Evolutionary conservation across 2,329 filamentous ascomycete genomes (phyloP).

Genomic region (Herpotrichia juniperi): DNA sequence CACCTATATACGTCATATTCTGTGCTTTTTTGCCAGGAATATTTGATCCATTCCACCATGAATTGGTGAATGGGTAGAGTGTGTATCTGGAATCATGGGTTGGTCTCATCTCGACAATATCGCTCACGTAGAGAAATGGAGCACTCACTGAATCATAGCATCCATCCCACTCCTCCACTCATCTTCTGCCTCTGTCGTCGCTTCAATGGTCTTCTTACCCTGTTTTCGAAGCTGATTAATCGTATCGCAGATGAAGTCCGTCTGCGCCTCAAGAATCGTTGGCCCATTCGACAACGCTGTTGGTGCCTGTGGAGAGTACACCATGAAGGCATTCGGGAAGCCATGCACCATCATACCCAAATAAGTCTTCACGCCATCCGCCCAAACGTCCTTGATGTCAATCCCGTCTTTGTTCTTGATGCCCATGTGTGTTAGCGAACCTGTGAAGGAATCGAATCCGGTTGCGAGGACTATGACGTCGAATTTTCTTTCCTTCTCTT

Average conservation of each 20-base stretch:
- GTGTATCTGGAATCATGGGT: too few species aligned
- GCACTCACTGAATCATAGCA: constrained; percentile 26
- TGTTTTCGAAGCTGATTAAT: constrained; percentile 39
- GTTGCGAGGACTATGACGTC: constrained; percentile 59
- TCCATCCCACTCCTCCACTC: constrained; percentile 47
- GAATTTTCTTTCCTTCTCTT: constrained; percentile 56
- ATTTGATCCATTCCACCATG: constrained; percentile 51
- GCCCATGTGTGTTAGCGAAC: constrained; percentile 40
- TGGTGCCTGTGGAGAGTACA: constrained; percentile 52
- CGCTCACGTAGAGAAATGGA: not conserved
- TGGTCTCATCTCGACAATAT: too few species aligned
- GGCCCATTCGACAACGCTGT: constrained; percentile 54
- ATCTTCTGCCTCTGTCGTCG: constrained; percentile 45
- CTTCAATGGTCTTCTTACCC: constrained; percentile 31
- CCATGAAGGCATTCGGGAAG: constrained; percentile 47
- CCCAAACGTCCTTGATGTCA: constrained; percentile 45
- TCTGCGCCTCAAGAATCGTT: constrained; percentile 48
- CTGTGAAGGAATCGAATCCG: constrained; percentile 51
- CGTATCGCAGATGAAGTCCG: constrained; percentile 46
- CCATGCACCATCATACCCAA: constrained; percentile 48
- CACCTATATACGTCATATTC: constrained; percentile 47
- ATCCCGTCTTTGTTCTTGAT: constrained; percentile 37
- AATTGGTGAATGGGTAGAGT: constrained; percentile 44
- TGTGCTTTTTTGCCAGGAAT: constrained; percentile 50
- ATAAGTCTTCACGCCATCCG: constrained; percentile 43